A percentile compares a stretch with the other conserved stretches of the same genome.
Evolutionary conservation across 805 yeast species (phyloP).

Genomic region (Saccharomycopsis schoenii): DNA sequence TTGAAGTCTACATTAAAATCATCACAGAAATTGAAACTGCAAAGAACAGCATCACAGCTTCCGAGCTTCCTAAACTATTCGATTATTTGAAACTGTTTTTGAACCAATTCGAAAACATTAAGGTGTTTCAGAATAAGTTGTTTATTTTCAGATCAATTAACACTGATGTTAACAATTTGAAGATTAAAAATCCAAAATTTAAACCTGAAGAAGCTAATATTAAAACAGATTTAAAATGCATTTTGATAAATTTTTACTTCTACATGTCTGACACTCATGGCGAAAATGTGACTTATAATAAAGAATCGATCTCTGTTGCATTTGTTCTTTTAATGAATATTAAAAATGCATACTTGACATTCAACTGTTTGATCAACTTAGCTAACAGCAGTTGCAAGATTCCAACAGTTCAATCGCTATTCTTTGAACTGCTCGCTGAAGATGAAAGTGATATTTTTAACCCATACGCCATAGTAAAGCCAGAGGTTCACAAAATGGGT

Average conservation of each 20-base stretch:
- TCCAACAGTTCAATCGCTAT: slow-evolving; percentile 7
- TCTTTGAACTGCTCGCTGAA: slow-evolving; percentile 3
- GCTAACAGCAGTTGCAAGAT: slow-evolving; percentile 8
- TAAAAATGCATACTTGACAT: slow-evolving; percentile 12
- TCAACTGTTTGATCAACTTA: slow-evolving; percentile 13
- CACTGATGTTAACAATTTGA: slow-evolving; percentile 4
- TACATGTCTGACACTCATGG: slow-evolving; percentile 14
- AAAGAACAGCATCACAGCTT: not conserved
- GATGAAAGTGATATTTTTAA: not conserved
- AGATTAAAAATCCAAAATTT: not conserved
- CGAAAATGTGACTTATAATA: slow-evolving; percentile 2
- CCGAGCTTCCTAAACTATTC: slow-evolving; percentile 4
- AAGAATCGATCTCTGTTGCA: slow-evolving; percentile 9
- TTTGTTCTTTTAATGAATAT: slow-evolving; percentile 8
- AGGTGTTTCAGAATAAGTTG: slow-evolving; percentile 8
- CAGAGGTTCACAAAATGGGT: not conserved
- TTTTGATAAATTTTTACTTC: slow-evolving; percentile 13
- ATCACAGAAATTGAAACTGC: slow-evolving; percentile 5
- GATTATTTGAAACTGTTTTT: slow-evolving; percentile 10
- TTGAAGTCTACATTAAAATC: slow-evolving; percentile 8
- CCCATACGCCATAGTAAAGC: not conserved
- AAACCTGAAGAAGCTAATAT: not conserved
- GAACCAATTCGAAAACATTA: slow-evolving; percentile 5
- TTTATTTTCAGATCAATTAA: slow-evolving; percentile 6
- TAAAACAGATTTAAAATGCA: slow-evolving; percentile 4